Evolutionary conservation across 164 flowering plant genomes (phyloP), one percentile per base, ranked within the genome.

Genomic region (Protea cynaroides): DNA sequence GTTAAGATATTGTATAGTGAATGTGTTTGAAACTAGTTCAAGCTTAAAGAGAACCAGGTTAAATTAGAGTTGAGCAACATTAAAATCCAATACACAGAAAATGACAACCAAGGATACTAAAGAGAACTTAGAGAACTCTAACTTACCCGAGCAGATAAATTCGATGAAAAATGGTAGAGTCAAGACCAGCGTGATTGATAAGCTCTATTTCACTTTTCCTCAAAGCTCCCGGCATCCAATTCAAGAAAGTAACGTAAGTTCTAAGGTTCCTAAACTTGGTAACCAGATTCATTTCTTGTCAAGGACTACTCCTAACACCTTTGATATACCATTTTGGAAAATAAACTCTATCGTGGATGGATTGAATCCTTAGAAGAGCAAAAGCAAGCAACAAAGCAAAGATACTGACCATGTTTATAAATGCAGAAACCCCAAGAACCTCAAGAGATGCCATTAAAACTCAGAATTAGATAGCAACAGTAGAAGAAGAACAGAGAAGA

Each of bases 201-300:
- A 87, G 65, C 65, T 82, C 79, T 24, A 71, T 7, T 68, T 87
- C 88, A 50, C 71, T 67, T 90, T 83, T 85, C 72, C 64, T 75
- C 75, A 87, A 9, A 65, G 88, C 88, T 58, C 79, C 76, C 65
- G 93, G 90, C 90, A 87, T 87, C 93, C 93, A 87, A 65, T 82
- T 87, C 58, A 85, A 65, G 75, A 87, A 87, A 58, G 86, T 85
- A 46, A 85, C 62, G 58, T 87, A 87, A 44, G 88, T 85, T 74
- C 8, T 72, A 64, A 87, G 75, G 64, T 87, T 85, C 8, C 85
- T 86, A 44, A 83, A 82, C 61, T 85, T 87, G 22, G 76, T 76
- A 58, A 85, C 87, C 25, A 81, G 74, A n/a, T 77, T 73, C 13
- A 78, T 76, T 8, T 77, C 25, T 1, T 40, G 4, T 12, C 46